Evolutionary conservation across 306 rosid species (phyloP).

Genomic region (Sphenostylis stenocarpa): DNA sequence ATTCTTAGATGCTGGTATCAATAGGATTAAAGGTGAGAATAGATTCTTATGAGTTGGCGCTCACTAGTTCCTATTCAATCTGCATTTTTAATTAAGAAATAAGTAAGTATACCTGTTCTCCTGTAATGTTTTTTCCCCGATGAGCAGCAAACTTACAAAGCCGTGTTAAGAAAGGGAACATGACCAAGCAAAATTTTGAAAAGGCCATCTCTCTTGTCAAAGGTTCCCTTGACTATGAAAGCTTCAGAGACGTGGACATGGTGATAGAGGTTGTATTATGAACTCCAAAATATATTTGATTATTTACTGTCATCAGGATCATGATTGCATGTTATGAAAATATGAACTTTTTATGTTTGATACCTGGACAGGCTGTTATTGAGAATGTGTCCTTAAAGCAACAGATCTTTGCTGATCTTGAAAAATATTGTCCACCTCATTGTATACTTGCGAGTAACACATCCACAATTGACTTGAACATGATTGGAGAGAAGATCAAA

Average conservation of each 20-base stretch:
- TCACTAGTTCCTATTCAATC: background rate
- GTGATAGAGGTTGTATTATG: slow-evolving; percentile 80
- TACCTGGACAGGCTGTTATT: slow-evolving; percentile 81
- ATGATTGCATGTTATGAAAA: slow-evolving; percentile 24
- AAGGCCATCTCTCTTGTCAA: slow-evolving; percentile 67
- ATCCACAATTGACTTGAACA: slow-evolving; percentile 93
- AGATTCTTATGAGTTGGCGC: slow-evolving; percentile 24
- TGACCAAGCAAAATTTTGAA: slow-evolving; percentile 79
- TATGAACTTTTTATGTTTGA: slow-evolving; percentile 31
- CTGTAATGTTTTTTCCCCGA: slow-evolving; percentile 4
- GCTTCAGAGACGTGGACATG: slow-evolving; percentile 89
- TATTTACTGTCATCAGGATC: background rate
- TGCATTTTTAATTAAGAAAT: slow-evolving; percentile 6
- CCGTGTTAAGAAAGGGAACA: slow-evolving; percentile 76
- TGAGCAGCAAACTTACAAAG: slow-evolving; percentile 85
- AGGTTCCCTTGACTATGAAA: slow-evolving; percentile 73
- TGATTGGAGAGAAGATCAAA: slow-evolving; percentile 78
- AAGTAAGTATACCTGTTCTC: too few relatives aligned
- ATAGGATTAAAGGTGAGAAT: slow-evolving; percentile 80
- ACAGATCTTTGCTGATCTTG: slow-evolving; percentile 89
- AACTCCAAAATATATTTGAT: slow-evolving; percentile 12
- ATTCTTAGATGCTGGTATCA: slow-evolving; percentile 85
- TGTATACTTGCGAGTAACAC: slow-evolving; percentile 96
- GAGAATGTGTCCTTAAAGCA: slow-evolving; percentile 91
- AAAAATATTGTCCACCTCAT: slow-evolving; percentile 82